Evolutionary conservation across 2,329 filamentous ascomycete genomes (phyloP), one percentile per base, ranked within the genome.

Genomic region (Pestalotiopsis sp.): DNA sequence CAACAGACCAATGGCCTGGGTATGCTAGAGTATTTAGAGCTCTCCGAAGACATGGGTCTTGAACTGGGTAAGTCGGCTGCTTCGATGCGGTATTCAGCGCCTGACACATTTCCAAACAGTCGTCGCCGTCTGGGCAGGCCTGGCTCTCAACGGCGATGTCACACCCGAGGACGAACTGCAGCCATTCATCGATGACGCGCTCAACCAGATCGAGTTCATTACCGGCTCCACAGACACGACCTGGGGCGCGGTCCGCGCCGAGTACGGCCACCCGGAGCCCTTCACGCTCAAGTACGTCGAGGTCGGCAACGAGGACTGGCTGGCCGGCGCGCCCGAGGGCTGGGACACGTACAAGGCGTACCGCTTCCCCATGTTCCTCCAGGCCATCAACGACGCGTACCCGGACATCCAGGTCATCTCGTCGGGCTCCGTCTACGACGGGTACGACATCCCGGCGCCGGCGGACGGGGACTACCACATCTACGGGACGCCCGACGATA

Each of bases 261-360:
- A 84, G 58, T 82, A 90, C 2, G 90, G 90, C 3, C 86, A 91
- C 72, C 84, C 88, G 0, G 82, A 88, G 69, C 90, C 90, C 0
- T 92, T 88, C 80, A 80, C 76, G 38, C 82, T 92, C 63, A 81
- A 85, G 12, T 90, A 87, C 72, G 87, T 92, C 67, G 90, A 92
- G 77, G 80, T 92, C 58, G 90, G 91, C 69, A 92, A 92, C 75
- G 90, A 92, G 75, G 90, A 92, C 73, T 87, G 87, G 81, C 84
- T 91, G 3, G 84, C 82, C 31, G 83, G 83, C 3, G 85, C 84
- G 4, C 80, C 83, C 1, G 73, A 75, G 0, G 82, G 85, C 4
- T 85, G 82, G 76, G 77, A 82, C 1, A 82, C 85, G 5, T 86
- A 84, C 73, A 82, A 84, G 64, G 83, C 87, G 68, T 86, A 86